These are phyloP conservation scores for Xylaria sp. DNA, from an alignment of 2,329 filamentous ascomycete species.

Conservation along the genomic window DNA sequence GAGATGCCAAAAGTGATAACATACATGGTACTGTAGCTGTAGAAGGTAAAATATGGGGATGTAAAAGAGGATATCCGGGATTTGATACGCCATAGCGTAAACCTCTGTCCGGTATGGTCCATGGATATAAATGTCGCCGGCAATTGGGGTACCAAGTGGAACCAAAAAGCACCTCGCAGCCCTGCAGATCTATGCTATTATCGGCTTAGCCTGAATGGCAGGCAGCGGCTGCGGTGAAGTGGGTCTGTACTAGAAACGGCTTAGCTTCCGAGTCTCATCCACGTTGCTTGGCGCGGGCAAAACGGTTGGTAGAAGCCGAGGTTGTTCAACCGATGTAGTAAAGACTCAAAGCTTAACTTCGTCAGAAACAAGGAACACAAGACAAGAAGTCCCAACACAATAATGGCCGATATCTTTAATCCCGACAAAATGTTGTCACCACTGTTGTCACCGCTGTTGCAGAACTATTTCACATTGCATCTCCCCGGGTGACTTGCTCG, in stretches of 20 bases:
- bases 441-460: too few species aligned
- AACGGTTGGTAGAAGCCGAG: slow-evolving; percentile 7
- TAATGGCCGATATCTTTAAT: neutral
- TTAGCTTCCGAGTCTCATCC: slow-evolving; percentile 30
- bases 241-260: slow-evolving; percentile 6
- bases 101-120: neutral
- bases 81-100: slow-evolving; percentile 13
- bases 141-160: slow-evolving; percentile 10
- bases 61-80: slow-evolving; percentile 13
- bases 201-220: slow-evolving; percentile 4
- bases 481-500: neutral
- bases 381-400: too few species aligned
- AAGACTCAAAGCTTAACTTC: neutral
- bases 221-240: slow-evolving; percentile 5
- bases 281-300: slow-evolving; percentile 17
- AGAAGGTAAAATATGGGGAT: slow-evolving; percentile 29
- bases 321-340: neutral
- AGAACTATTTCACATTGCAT: neutral
- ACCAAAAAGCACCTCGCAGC: slow-evolving; percentile 1
- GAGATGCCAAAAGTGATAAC: slow-evolving; percentile 14
- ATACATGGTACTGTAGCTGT: neutral
- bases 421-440: neutral
- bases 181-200: slow-evolving; percentile 11
- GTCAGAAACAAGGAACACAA: neutral
- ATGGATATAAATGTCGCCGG: slow-evolving; percentile 5